Evolutionary conservation across 2,329 filamentous ascomycete species (phyloP).

Genomic region (Microcyclospora tardicrescens): DNA sequence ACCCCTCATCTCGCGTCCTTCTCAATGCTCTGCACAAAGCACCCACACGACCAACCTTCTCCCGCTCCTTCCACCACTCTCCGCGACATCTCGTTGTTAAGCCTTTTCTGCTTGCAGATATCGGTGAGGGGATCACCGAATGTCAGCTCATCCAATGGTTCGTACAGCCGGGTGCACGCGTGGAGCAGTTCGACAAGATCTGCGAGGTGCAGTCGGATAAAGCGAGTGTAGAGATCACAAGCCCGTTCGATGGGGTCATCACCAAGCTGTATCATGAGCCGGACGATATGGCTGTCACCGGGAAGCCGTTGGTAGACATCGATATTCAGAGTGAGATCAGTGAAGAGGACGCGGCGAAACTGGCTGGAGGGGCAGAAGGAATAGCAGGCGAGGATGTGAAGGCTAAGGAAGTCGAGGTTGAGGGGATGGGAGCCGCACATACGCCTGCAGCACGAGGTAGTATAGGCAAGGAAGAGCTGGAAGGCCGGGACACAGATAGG

Average conservation of each 20-base stretch:
- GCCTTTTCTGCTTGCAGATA: constrained; percentile 71
- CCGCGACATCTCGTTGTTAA: constrained; percentile 43
- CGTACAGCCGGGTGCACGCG: constrained; percentile 83
- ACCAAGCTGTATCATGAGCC: constrained; percentile 94
- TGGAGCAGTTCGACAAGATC: constrained; percentile 94
- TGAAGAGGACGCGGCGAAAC: constrained; percentile 41
- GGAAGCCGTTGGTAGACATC: constrained; percentile 83
- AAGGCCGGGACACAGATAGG: constrained; percentile 1
- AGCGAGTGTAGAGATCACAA: constrained; percentile 69
- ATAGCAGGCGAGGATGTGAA: constrained; percentile 14
- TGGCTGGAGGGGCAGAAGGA: constrained; percentile 10
- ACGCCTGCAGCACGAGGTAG: constrained; percentile 1
- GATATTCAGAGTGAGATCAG: constrained; percentile 72
- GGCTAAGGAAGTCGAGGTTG: constrained; percentile 5
- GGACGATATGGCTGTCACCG: constrained; percentile 91
- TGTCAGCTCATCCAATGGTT: constrained; percentile 99
- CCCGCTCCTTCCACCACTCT: constrained; percentile 18
- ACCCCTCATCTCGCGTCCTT: too few species aligned
- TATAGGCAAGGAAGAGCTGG: constrained; percentile 1
- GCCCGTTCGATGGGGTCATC: constrained; percentile 85
- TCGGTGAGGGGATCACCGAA: constrained; percentile 91
- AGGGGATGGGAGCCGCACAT: constrained; percentile 6
- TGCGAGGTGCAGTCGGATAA: constrained; percentile 99
- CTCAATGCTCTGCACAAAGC: too few species aligned
- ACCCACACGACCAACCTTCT: constrained; percentile 7